Conservation (phyloP, 179 eudicot species). For the Sideroxylon spinosum region DNA sequence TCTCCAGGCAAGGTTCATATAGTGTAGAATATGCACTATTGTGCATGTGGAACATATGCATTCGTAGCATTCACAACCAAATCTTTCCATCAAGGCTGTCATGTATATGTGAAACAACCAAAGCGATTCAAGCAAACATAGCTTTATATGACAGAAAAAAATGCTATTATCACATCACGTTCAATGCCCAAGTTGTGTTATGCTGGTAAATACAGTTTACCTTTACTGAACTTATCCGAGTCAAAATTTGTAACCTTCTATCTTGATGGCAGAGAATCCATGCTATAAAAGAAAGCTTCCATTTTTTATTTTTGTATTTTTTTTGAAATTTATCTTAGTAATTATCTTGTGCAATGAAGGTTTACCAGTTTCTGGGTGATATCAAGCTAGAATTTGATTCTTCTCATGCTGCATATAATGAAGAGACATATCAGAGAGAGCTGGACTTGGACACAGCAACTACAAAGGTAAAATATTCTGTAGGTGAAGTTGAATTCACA, state of each 20-base stretch:
- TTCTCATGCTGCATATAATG: constrained; percentile 36
- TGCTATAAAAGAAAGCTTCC: neutral
- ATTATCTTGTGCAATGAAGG: constrained; percentile 38
- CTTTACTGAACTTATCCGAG: neutral
- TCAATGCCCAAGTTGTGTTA: too few species aligned
- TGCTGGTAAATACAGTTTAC: too few species aligned
- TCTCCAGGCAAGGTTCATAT: neutral
- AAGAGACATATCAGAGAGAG: constrained; percentile 52
- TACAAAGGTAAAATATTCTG: constrained; percentile 52
- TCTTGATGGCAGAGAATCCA: neutral
- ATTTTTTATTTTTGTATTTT: neutral
- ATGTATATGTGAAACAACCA: too few species aligned
- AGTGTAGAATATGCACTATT: too few species aligned
- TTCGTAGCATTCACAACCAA: too few species aligned
- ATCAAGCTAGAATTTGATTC: constrained; percentile 64
- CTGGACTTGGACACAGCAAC: constrained; percentile 75
- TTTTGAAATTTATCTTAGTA: neutral
- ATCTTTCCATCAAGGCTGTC: too few species aligned
- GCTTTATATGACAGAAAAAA: too few species aligned
- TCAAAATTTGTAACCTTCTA: neutral
- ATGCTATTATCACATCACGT: too few species aligned
- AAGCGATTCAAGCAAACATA: too few species aligned
- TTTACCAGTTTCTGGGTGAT: constrained; percentile 80
- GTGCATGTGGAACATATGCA: too few species aligned
- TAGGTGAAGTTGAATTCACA: constrained; percentile 46